phyloP scores from a whole-genome alignment of 768 basidiomycete species.

The Lentinus brumalis region DNA sequence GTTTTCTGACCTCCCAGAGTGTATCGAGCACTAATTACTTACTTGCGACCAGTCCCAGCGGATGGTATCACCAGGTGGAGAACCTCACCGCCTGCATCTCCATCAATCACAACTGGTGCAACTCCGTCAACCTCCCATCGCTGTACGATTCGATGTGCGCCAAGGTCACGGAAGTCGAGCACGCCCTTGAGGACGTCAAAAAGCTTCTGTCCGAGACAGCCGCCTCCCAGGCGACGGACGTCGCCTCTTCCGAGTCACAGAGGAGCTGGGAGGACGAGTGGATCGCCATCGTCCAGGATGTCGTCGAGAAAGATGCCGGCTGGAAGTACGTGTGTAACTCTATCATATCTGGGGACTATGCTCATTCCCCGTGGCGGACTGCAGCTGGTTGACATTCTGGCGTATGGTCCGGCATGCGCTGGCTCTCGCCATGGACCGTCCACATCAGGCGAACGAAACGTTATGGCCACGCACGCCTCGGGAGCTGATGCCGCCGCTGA shows the following conservation, averaged over 20 bases:
- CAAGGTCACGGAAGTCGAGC: constrained; percentile 31
- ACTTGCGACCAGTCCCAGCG: constrained; percentile 24
- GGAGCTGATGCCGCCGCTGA: constrained; percentile 19
- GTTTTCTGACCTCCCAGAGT: no score
- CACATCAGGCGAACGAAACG: neutral
- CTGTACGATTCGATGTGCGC: constrained; percentile 32
- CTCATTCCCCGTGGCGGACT: neutral
- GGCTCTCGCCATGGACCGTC: neutral
- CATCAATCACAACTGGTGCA: constrained; percentile 37
- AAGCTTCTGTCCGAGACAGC: constrained; percentile 22
- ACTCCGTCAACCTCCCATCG: constrained; percentile 30
- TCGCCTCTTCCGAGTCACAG: neutral
- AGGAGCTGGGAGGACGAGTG: constrained; percentile 26
- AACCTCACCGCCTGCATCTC: constrained; percentile 33
- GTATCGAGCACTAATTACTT: neutral
- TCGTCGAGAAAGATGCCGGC: constrained; percentile 34
- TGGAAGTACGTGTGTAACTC: constrained; percentile 28
- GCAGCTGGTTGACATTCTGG: constrained; percentile 34
- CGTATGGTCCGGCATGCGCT: constrained; percentile 29
- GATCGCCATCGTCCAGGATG: constrained; percentile 29
- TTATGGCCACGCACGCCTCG: constrained; percentile 21
- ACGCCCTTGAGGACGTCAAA: constrained; percentile 29
- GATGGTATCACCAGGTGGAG: constrained; percentile 35
- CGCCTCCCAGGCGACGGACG: neutral
- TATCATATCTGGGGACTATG: neutral